Conservation (phyloP, 257 asterid species). For the Osmanthus fragrans region DNA sequence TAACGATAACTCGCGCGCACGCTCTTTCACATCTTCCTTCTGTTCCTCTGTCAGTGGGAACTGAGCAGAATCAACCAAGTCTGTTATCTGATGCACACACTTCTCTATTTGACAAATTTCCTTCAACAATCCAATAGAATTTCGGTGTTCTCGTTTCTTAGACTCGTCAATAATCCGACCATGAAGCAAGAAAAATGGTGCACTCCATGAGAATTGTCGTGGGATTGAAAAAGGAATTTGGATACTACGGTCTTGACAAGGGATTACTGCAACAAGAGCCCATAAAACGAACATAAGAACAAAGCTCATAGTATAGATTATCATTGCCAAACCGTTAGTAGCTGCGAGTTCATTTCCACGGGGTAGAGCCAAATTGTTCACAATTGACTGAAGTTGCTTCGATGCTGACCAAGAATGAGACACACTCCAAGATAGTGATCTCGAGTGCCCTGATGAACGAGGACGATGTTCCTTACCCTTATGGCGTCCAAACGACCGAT, state of each 20-base stretch:
- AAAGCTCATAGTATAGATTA: slow-evolving; percentile 70
- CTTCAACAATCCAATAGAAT: slow-evolving; percentile 61
- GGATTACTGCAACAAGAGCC: slow-evolving; percentile 83
- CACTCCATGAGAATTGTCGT: slow-evolving; percentile 68
- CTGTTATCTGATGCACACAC: slow-evolving; percentile 60
- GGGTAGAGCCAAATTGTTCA: slow-evolving; percentile 63
- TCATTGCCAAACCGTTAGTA: slow-evolving; percentile 58
- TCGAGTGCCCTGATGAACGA: slow-evolving; percentile 60
- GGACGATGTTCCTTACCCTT: slow-evolving; percentile 64
- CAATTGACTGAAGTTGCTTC: slow-evolving; percentile 79
- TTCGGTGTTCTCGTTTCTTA: slow-evolving; percentile 70
- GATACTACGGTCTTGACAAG: slow-evolving; percentile 87
- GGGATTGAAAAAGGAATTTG: slow-evolving; percentile 66
- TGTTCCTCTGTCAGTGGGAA: slow-evolving; percentile 64
- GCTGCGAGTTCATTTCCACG: slow-evolving; percentile 64
- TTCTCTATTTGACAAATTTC: slow-evolving; percentile 70
- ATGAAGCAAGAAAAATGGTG: slow-evolving; percentile 60
- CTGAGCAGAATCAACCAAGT: slow-evolving; percentile 71
- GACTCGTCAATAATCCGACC: slow-evolving; percentile 62
- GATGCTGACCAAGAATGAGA: slow-evolving; percentile 90
- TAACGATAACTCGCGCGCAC: slow-evolving; percentile 42
- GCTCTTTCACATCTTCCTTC: slow-evolving; percentile 53
- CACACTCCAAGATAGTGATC: slow-evolving; percentile 95
- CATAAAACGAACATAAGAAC: slow-evolving; percentile 75
- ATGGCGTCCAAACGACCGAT: slow-evolving; percentile 74